A percentile compares a stretch with the other conserved stretches of the same genome.
These are phyloP conservation scores for Arthrobotrys iridis DNA, from an alignment of 2,329 filamentous ascomycete species.

Conservation along the genomic window DNA sequence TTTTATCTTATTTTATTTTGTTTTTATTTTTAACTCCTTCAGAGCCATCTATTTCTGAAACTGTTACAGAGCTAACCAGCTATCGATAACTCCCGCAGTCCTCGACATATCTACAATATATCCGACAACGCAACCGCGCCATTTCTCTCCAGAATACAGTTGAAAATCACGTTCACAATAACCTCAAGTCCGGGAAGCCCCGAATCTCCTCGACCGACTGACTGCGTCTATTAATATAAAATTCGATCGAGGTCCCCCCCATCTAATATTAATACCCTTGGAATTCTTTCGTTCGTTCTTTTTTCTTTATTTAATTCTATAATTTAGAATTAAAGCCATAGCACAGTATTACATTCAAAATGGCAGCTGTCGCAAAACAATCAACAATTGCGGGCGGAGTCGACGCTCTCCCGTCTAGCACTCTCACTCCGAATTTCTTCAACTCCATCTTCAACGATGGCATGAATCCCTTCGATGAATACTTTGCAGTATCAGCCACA, in stretches of 20 bases:
- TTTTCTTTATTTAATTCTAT: not conserved
- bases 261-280: not conserved
- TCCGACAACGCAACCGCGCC: not conserved
- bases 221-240: not conserved
- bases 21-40: not conserved
- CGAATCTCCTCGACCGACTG: slow-evolving; percentile 9
- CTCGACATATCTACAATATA: not conserved
- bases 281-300: not conserved
- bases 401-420: slow-evolving; percentile 40
- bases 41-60: not conserved
- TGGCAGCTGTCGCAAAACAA: slow-evolving; percentile 50
- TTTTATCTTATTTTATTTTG: not conserved
- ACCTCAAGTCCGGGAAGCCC: not conserved
- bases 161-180: not conserved
- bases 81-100: not conserved
- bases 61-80: slow-evolving; percentile 5
- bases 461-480: slow-evolving; percentile 54
- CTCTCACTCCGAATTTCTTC: slow-evolving; percentile 53
- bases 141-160: not conserved
- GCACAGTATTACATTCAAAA: slow-evolving; percentile 3
- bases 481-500: slow-evolving; percentile 27
- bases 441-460: slow-evolving; percentile 53
- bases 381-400: slow-evolving; percentile 27
- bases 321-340: not conserved
- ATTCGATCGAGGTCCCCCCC: not conserved